Evolutionary conservation across 228 moss, liverwort and hornwort genomes (phyloP), one percentile per base, ranked within the genome.

Genomic region (Sphagnum fallax): DNA sequence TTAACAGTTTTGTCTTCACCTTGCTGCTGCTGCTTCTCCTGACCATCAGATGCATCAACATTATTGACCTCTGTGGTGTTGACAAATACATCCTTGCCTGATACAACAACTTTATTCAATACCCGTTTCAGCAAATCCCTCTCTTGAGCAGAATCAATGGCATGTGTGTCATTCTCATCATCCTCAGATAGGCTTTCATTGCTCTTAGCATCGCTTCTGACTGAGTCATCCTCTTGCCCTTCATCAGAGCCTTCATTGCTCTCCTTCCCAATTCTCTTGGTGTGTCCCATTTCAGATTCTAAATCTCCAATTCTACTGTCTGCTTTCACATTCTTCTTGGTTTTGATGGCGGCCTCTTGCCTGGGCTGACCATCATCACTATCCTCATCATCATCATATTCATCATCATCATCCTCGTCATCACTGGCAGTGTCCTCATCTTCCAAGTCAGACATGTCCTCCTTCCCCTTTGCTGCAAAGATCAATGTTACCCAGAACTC

Each of bases 101-200:
- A 82, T n/a, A 81, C 75, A 52, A 87, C 78, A 15, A 97, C 78
- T 90, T 77, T 91, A 65, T 79, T 79, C 51, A 93, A 57, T 47
- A 97, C 72, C 53, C 76, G 88, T 48, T 78, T 87, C 59, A 88
- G 71, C 73, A 97, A 80, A 61, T 90, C 83, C 70, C 80, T 83
- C 69, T 97, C 97, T 75, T 75, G 76, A 48, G 49, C 67, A 61
- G 65, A 75, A 62, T 81, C 78, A 76, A 72, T 49, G 5, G 50
- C 10, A 55, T 76, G 74, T 6, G 69, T 60, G 32, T 59, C 11
- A 50, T 75, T 52, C 4, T 49, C 15, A 10, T 76, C 68, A 14
- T 77, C 74, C 51, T 72, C 74, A 62, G 68, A 55, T 15, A 32
- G 72, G 11, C 75, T 70, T 61, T 65, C 76, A 18, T 77, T 73